A percentile compares a stretch with the other conserved stretches of the same genome.
These are phyloP conservation scores for Leptodontidium sp. DNA, from an alignment of 2,329 filamentous ascomycete genomes.

Conservation along the genomic window DNA sequence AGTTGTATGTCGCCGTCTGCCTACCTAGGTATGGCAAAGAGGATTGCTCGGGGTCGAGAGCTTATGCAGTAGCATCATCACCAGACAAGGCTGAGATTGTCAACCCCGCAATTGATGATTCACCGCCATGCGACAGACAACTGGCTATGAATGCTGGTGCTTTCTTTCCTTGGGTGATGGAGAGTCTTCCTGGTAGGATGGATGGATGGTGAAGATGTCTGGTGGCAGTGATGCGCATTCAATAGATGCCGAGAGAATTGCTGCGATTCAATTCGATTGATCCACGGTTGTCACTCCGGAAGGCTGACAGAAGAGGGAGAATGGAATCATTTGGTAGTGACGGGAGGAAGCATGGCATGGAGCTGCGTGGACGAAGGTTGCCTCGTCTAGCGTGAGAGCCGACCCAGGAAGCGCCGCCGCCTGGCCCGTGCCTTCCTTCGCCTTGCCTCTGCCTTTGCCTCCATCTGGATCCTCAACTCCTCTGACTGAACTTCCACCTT, in stretches of 20 bases:
- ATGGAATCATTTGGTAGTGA: too few relatives aligned
- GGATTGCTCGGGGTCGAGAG: not conserved
- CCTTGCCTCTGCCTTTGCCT: conserved; percentile 2
- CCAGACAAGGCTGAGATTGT: conserved; percentile 22
- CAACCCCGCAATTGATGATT: conserved; percentile 27
- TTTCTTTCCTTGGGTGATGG: not conserved
- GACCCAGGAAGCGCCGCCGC: not conserved
- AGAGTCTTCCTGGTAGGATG: not conserved
- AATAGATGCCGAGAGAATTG: not conserved
- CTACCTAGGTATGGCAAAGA: not conserved
- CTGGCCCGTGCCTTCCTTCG: conserved; percentile 17
- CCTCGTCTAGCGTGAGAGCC: conserved; percentile 10
- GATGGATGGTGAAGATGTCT: too few relatives aligned
- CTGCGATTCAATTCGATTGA: not conserved
- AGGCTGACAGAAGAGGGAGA: not conserved
- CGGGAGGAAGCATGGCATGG: not conserved
- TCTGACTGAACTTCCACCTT: not conserved
- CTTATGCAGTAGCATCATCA: not conserved
- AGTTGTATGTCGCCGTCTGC: not conserved
- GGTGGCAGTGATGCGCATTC: not conserved
- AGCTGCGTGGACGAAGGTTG: conserved; percentile 16
- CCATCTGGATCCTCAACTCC: conserved; percentile 2
- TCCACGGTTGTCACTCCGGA: not conserved
- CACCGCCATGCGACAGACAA: not conserved
- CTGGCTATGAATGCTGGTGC: not conserved